Evolutionary conservation across 1,284 basidiomycete genomes (phyloP).

Genomic region (Marasmius tenuissimus): DNA sequence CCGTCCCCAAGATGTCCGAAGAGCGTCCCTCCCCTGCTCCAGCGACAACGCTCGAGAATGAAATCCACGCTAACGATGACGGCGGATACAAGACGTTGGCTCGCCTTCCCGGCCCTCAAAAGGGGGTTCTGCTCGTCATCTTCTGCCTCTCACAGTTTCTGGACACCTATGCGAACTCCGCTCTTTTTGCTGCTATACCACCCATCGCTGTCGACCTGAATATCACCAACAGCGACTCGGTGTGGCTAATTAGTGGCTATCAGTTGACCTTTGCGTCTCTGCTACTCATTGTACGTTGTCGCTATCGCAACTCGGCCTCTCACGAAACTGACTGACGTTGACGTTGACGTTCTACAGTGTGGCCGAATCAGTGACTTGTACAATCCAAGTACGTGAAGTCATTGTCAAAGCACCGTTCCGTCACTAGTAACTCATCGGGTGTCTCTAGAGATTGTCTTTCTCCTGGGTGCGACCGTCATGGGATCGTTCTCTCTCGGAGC

Average conservation of each 20-base stretch:
- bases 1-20: background rate
- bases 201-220: slow-evolving; percentile 20
- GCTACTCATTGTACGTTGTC: slow-evolving; percentile 24
- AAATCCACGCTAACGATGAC: background rate
- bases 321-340: background rate
- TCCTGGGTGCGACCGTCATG: slow-evolving; percentile 26
- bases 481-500: slow-evolving; percentile 27
- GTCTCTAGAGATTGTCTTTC: slow-evolving; percentile 24
- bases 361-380: slow-evolving; percentile 35
- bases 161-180: slow-evolving; percentile 33
- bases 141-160: slow-evolving; percentile 36
- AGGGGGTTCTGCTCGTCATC: slow-evolving; percentile 24
- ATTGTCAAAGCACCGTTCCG: background rate
- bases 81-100: background rate
- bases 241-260: slow-evolving; percentile 36
- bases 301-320: background rate
- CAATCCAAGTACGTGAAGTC: slow-evolving; percentile 26
- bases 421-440: slow-evolving; percentile 5
- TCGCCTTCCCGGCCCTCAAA: slow-evolving; percentile 14
- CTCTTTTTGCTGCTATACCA: slow-evolving; percentile 32
- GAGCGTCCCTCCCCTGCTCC: background rate
- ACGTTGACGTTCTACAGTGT: slow-evolving; percentile 26
- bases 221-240: slow-evolving; percentile 24
- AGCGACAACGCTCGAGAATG: background rate
- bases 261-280: slow-evolving; percentile 38